phyloP scores from a whole-genome alignment of 73 alveolate genomes.

The Paramecium octaurelia region DNA sequence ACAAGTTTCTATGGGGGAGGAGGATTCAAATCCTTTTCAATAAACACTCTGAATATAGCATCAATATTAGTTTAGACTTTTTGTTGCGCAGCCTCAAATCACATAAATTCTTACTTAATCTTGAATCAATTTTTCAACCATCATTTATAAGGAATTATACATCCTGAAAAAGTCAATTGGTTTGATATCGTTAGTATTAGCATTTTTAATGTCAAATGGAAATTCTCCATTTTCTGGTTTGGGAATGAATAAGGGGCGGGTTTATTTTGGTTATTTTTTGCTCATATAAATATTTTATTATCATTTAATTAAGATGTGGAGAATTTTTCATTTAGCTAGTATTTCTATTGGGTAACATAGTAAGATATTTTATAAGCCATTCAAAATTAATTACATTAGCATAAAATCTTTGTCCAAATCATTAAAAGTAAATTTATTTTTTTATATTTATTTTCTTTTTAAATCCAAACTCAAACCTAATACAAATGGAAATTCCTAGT shows the following conservation, averaged over 20 bases:
- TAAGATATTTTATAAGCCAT: not conserved
- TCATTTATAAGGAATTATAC: conserved; percentile 5
- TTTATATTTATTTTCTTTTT: not conserved
- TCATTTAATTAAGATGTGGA: not conserved
- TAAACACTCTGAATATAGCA: not conserved
- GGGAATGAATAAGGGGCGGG: conserved; percentile 48
- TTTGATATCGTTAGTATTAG: not conserved
- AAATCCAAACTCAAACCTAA: not conserved
- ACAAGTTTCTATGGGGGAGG: not conserved
- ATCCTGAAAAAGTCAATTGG: conserved; percentile 17
- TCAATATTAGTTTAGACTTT: not conserved
- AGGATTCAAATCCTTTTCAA: conserved; percentile 21
- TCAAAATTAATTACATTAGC: not conserved
- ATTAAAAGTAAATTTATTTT: not conserved
- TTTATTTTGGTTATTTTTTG: conserved; percentile 41
- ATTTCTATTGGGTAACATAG: not conserved
- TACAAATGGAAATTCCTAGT: not conserved
- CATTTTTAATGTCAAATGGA: not conserved
- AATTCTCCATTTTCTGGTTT: conserved; percentile 47
- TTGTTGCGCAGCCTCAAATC: not conserved
- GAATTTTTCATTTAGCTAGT: not conserved
- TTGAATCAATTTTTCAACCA: conserved; percentile 12
- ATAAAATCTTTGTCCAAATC: not conserved
- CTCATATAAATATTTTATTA: not conserved
- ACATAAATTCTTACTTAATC: not conserved